Base-by-base conservation (phyloP, 73 alveolate genomes). In the Halteria grandinella region DNA sequence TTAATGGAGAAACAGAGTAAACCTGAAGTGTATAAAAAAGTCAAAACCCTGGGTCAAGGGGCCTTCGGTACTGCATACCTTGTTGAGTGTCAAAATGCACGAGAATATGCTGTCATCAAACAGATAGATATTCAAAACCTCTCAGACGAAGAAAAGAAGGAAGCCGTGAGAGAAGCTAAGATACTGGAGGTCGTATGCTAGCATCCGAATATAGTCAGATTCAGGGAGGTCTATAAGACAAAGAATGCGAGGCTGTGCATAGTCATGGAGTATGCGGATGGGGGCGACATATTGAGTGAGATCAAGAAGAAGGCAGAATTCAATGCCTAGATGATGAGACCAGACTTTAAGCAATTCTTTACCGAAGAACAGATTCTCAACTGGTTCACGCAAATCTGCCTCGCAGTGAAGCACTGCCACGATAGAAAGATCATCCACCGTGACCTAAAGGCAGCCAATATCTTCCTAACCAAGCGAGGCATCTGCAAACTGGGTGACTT, bases 331-430 rank as follows among this genome's bases (percentile, higher is more conserved):
- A n/a, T n/a, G 34, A 44, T 69, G 24, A 43, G 60, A 32, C 86
- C 40, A 33, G 44, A 45, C 29, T 20, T 27, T 39, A 72, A 55
- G 84, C 85, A 10, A 7, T 70, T 70, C 0, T 85, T 92, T 36
- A 44, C 92, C 6, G 98, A 92, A 73, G 64, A 76, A 25, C 85
- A 92, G 76, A 90, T 92, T 18, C 57, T 92, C 32, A 95, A 92
- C 33, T 90, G 95, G n/a, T n/a, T n/a, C n/a, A n/a, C n/a, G n/a
- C n/a, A n/a, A n/a, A n/a, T n/a, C n/a, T n/a, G n/a, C 69, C 85
- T 92, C 14, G 98, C 98, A 0, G 37, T 92, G 20, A 89, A 90
- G 85, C 98, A 92, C 58, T 74, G 89, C 21, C 98, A 92, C 69
- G 96, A 92, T 79, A 89, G 95, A 49, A 90, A 92, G 66, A 91